Evolutionary conservation across 108 stramenopile species (phyloP).

Genomic region (Nitzschia inconspicua): DNA sequence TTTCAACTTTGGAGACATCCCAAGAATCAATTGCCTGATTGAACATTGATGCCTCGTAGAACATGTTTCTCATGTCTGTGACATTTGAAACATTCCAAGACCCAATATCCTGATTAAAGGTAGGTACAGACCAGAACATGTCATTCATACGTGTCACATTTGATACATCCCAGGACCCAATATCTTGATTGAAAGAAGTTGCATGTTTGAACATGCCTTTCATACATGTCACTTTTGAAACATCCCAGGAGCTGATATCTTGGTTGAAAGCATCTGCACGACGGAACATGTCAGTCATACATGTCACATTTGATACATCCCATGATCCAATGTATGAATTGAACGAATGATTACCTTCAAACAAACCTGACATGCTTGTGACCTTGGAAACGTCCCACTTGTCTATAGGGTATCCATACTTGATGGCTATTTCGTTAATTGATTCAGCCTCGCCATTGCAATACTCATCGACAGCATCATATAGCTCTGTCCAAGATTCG

Average conservation of each 20-base stretch:
- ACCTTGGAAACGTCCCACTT: conserved; percentile 30
- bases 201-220: conserved; percentile 19
- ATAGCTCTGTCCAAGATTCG: too few relatives aligned
- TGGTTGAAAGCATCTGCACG: too few relatives aligned
- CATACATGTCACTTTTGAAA: too few relatives aligned
- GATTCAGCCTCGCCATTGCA: too few relatives aligned
- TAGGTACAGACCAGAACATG: too few relatives aligned
- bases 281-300: conserved; percentile 11
- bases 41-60: conserved; percentile 26
- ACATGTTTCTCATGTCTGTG: conserved; percentile 28
- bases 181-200: conserved; percentile 22
- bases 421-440: too few relatives aligned
- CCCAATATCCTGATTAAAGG: too few relatives aligned
- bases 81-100: conserved; percentile 35
- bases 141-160: too few relatives aligned
- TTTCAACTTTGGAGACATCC: conserved; percentile 6
- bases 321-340: background rate
- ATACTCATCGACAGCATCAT: too few relatives aligned
- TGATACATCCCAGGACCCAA: conserved; percentile 14
- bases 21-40: conserved; percentile 31
- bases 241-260: too few relatives aligned
- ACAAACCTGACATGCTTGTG: conserved; percentile 31
- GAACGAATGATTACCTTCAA: conserved; percentile 20
- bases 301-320: too few relatives aligned
- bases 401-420: conserved; percentile 30